Evolutionary conservation across 208 protist genomes (phyloP), one percentile per base, ranked within the genome.

Genomic region (Trypanosoma brucei): DNA sequence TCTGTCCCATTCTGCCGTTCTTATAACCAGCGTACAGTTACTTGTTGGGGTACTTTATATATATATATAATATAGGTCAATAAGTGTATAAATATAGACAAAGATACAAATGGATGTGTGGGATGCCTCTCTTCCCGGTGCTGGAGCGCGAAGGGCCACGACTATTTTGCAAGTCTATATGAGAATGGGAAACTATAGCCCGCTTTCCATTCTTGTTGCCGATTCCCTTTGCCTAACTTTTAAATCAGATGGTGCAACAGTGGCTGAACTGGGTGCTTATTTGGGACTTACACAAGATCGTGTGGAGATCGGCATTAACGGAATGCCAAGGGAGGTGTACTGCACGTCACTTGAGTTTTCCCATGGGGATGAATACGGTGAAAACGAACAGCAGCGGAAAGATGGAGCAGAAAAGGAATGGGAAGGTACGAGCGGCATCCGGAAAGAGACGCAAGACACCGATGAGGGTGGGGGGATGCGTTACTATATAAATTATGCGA

Each of bases 401-500:
- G 38, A 38, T 45, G 42, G 9, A 22, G 22, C 22, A 22, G 5
- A 44, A 59, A 40, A 59, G 35, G 30, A 60, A 13, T 35, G 52
- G 34, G 7, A 68, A 61, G 30, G n/a, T 0, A 31, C 11, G 70
- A 75, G 30, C 62, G 48, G 22, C 30, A 34, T 6, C 22, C 2
- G 34, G 3, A 40, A 52, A 30, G 39, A 11, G 55, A 60, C 6
- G 9, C 62, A 66, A 11, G 68, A 70, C 9, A 49, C 13, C 36
- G 53, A 62, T n/a, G 64, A 70, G 45, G 70, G 63, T 39, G 61
- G 42, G 35, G 62, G 75, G 37, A 42, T 76, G 36, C 80, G 76
- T 30, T 80, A 90, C 37, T 92, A 79, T 62, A 71, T 95, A 36
- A 92, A 95, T 65, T 95, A 88, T 75, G 78, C 85, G 48, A 70